Conservation (phyloP, 2,329 filamentous ascomycete species). For the Fusarium hostae region DNA sequence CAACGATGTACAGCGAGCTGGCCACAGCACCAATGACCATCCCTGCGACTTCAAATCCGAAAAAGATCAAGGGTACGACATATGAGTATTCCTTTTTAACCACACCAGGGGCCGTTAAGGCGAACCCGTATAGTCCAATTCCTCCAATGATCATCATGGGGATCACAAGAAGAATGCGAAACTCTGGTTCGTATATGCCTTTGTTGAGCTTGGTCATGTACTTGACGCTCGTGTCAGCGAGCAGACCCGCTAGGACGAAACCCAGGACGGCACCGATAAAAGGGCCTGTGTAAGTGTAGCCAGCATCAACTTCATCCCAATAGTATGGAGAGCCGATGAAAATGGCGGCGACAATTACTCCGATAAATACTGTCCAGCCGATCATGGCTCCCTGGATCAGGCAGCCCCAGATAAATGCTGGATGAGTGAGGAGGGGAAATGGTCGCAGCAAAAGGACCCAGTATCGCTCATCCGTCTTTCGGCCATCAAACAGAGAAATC, state of each 20-base stretch:
- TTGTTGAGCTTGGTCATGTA: conserved; percentile 78
- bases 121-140: conserved; percentile 86
- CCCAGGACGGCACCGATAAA: conserved; percentile 86
- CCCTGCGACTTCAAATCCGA: conserved; percentile 83
- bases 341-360: conserved; percentile 82
- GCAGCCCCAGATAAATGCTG: conserved; percentile 81
- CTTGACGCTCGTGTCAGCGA: conserved; percentile 79
- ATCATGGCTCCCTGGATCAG: conserved; percentile 91
- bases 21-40: conserved; percentile 94
- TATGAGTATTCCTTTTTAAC: conserved; percentile 69
- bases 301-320: conserved; percentile 83
- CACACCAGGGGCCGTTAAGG: conserved; percentile 74
- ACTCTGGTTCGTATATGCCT: conserved; percentile 92
- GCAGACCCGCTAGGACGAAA: conserved; percentile 76
- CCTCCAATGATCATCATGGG: conserved; percentile 83
- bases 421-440: conserved; percentile 84
- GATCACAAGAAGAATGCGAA: conserved; percentile 83
- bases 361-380: conserved; percentile 95
- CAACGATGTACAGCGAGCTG: conserved; percentile 87
- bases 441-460: conserved; percentile 74
- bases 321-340: conserved; percentile 84
- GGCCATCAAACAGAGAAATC: conserved; percentile 79
- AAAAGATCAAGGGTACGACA: conserved; percentile 82
- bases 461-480: conserved; percentile 82
- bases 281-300: conserved; percentile 87